Evolutionary conservation across 805 yeast species (phyloP).

Genomic region (Soucietia sequanensis): DNA sequence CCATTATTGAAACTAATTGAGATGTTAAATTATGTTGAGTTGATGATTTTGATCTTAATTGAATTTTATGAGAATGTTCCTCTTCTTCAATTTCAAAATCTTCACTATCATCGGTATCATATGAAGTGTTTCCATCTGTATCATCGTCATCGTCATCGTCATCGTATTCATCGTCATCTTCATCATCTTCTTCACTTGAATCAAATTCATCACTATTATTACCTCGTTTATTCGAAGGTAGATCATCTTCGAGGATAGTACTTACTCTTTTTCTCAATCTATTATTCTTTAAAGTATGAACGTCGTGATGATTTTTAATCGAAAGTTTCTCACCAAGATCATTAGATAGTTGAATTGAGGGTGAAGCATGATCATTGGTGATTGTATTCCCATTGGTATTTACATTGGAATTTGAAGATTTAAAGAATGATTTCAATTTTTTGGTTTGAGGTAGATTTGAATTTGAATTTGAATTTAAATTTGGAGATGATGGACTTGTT

Average conservation of each 20-base stretch:
- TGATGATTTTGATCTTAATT: conserved; percentile 5
- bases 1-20: conserved; percentile 31
- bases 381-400: no score
- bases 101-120: conserved; percentile 21
- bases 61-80: conserved; percentile 2
- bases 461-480: no score
- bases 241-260: conserved; percentile 26
- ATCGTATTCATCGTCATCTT: not conserved
- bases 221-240: no score
- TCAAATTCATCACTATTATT: conserved; percentile 7
- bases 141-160: conserved; percentile 6
- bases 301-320: no score
- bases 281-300: no score
- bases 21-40: conserved; percentile 13
- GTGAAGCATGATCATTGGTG: no score
- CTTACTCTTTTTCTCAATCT: conserved; percentile 19
- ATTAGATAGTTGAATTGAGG: no score
- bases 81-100: conserved; percentile 11
- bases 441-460: no score
- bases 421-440: no score
- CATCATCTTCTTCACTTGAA: conserved; percentile 7
- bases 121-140: not conserved
- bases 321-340: no score
- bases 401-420: no score
- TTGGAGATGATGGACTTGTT: no score